Evolutionary conservation across 306 rosid species (phyloP).

Genomic region (Fagus crenata): DNA sequence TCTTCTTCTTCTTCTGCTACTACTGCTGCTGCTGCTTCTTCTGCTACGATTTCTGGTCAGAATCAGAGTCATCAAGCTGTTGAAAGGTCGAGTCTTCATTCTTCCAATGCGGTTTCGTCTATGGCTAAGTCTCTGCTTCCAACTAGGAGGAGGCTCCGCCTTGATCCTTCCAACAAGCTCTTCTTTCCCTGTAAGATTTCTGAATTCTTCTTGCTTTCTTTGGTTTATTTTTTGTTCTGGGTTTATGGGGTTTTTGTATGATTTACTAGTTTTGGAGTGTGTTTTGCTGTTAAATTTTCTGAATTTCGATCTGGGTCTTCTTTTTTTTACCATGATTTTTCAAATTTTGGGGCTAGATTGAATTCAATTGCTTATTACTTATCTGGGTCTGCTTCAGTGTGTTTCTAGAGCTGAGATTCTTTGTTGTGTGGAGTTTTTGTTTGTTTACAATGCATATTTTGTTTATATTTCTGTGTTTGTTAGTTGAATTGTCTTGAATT

Average conservation of each 20-base stretch:
- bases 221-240: constrained; percentile 8
- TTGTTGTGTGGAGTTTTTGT: background rate
- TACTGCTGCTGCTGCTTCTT: background rate
- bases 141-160: constrained; percentile 77
- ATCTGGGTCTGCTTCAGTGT: constrained; percentile 17
- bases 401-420: constrained; percentile 2
- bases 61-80: constrained; percentile 51
- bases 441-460: background rate
- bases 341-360: background rate
- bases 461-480: background rate
- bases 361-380: constrained; percentile 12
- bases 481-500: background rate
- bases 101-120: constrained; percentile 64
- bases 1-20: constrained; percentile 42
- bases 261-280: constrained; percentile 17
- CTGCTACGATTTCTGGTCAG: constrained; percentile 30
- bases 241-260: constrained; percentile 13
- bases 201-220: constrained; percentile 8
- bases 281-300: constrained; percentile 8
- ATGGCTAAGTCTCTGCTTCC: constrained; percentile 85
- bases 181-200: constrained; percentile 79
- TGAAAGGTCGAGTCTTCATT: constrained; percentile 51
- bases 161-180: constrained; percentile 93
- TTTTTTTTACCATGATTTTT: constrained; percentile 8
- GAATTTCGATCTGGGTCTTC: constrained; percentile 7